Percentiles rank a stretch among this genome's conserved stretches.
Evolutionary conservation across 2,329 filamentous ascomycete species (phyloP).

Genomic region (Phialophora expanda): DNA sequence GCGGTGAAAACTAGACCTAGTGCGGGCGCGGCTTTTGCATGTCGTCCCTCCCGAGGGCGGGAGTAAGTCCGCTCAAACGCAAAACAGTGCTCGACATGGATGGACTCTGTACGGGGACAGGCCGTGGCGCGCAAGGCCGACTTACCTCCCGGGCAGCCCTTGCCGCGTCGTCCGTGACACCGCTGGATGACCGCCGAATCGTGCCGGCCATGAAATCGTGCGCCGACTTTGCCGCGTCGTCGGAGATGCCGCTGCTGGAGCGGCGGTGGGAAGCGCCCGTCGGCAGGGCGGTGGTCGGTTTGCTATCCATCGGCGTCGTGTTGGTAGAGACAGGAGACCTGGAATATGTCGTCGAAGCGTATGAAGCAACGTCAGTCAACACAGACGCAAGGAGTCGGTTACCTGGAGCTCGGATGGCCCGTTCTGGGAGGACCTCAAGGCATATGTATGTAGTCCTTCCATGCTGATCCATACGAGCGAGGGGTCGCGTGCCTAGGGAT

Average conservation of each 20-base stretch:
- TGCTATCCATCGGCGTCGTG: conserved; percentile 7
- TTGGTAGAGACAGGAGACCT: neutral
- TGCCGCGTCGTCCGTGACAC: conserved; percentile 33
- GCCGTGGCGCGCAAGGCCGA: neutral
- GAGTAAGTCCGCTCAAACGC: too few relatives aligned
- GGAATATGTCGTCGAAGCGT: neutral
- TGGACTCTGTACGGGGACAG: neutral
- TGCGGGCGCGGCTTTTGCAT: too few relatives aligned
- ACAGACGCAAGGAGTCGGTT: neutral
- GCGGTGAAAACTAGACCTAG: neutral
- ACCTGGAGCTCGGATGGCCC: neutral
- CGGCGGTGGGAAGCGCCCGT: conserved; percentile 26
- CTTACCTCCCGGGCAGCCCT: conserved; percentile 18
- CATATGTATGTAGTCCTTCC: conserved; percentile 6
- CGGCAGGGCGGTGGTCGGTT: conserved; percentile 22
- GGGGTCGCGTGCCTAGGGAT: conserved; percentile 25
- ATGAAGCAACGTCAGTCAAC: neutral
- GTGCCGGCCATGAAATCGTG: conserved; percentile 35
- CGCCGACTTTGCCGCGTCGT: conserved; percentile 30
- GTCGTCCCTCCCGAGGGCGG: too few relatives aligned
- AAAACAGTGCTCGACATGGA: neutral
- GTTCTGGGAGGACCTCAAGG: conserved; percentile 1
- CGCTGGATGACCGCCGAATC: conserved; percentile 31
- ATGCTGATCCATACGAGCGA: conserved; percentile 9
- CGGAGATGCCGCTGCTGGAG: conserved; percentile 33